A percentile compares a stretch with the other conserved stretches of the same genome.
Evolutionary conservation across 2,329 filamentous ascomycete genomes (phyloP).

Genomic region (Botryosphaeria dothidea): DNA sequence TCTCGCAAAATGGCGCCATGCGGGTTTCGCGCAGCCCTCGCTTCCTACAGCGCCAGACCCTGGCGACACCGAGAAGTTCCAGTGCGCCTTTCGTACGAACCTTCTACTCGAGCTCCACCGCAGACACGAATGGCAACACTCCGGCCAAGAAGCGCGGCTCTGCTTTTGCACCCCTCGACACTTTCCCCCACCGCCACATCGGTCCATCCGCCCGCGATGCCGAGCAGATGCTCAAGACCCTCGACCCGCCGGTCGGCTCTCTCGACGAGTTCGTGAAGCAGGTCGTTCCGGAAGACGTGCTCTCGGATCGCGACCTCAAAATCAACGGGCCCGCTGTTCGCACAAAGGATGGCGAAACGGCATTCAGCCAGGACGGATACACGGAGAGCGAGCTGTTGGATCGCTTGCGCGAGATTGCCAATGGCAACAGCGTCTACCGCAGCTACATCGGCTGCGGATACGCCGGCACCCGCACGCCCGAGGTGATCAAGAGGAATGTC

Average conservation of each 20-base stretch:
- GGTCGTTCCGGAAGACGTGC: constrained; percentile 78
- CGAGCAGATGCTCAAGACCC: constrained; percentile 74
- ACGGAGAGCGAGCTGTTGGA: constrained; percentile 63
- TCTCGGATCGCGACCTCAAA: constrained; percentile 65
- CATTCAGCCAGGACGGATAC: constrained; percentile 43
- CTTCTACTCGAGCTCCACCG: constrained; percentile 24
- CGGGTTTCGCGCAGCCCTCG: not conserved
- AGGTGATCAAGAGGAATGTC: constrained; percentile 90
- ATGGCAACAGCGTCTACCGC: constrained; percentile 62
- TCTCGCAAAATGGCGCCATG: constrained; percentile 4
- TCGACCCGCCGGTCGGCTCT: constrained; percentile 71
- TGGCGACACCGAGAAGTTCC: not conserved
- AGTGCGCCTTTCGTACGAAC: constrained; percentile 8
- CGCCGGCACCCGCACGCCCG: constrained; percentile 80
- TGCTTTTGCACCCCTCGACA: constrained; percentile 53
- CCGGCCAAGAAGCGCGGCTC: constrained; percentile 16
- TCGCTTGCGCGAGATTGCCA: constrained; percentile 55
- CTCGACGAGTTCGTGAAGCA: constrained; percentile 83
- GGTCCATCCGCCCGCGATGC: constrained; percentile 72
- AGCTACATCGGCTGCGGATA: constrained; percentile 87
- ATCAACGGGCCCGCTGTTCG: constrained; percentile 43
- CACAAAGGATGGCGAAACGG: constrained; percentile 40
- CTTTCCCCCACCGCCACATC: constrained; percentile 82
- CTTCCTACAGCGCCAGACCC: not conserved
- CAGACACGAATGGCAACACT: constrained; percentile 21